These are phyloP conservation scores for Candida pseudofarinosa DNA, from an alignment of 805 yeast genomes.

Conservation along the genomic window DNA sequence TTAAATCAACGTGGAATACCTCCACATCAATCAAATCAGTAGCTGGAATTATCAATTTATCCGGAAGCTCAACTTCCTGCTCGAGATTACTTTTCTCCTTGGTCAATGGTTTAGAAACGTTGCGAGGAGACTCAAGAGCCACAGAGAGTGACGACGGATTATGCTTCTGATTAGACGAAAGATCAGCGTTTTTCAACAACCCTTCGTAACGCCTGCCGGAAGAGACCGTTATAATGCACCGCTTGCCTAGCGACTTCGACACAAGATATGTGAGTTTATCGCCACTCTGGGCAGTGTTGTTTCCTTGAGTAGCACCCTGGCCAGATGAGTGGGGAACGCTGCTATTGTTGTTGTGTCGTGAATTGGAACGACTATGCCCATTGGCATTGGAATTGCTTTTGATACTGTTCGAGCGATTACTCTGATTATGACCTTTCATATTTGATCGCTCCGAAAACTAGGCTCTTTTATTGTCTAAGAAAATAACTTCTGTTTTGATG, in stretches of 20 bases:
- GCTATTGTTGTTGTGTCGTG: conserved; percentile 11
- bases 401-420: conserved; percentile 8
- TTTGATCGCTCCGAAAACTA: neutral
- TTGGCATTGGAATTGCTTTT: conserved; percentile 9
- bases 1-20: conserved; percentile 36
- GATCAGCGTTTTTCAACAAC: conserved; percentile 46
- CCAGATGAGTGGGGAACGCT: conserved; percentile 4
- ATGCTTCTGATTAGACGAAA: conserved; percentile 15
- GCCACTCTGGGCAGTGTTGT: conserved; percentile 16
- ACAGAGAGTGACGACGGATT: conserved; percentile 44
- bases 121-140: conserved; percentile 49
- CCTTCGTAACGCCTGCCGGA: conserved; percentile 63
- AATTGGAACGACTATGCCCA: conserved; percentile 23
- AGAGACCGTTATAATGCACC: conserved; percentile 53
- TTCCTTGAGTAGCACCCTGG: neutral
- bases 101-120: conserved; percentile 22
- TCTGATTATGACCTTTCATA: conserved; percentile 21
- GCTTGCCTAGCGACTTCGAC: conserved; percentile 53
- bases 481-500: too few relatives aligned
- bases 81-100: conserved; percentile 22
- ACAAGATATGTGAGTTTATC: conserved; percentile 56
- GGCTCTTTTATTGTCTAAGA: too few relatives aligned
- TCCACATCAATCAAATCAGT: conserved; percentile 51
- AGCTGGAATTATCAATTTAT: conserved; percentile 42
- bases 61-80: conserved; percentile 34